These are phyloP conservation scores for Centrapalus pauciflorus DNA, from an alignment of 129 eudicot species.

Conservation along the genomic window DNA sequence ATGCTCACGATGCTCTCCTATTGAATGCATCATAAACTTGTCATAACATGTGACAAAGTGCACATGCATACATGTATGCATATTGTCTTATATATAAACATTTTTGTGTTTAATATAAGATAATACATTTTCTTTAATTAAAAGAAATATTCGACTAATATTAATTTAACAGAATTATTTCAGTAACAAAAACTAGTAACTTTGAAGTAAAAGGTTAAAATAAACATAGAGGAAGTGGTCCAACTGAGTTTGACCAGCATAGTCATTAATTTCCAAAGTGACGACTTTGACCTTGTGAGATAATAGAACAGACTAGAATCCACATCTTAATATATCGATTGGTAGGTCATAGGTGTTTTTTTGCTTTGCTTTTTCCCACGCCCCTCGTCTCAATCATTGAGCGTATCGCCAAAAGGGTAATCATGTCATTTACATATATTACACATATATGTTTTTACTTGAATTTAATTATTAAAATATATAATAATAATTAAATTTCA, in stretches of 20 bases:
- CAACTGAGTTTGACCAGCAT: conserved; percentile 3
- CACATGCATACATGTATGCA: too few species aligned
- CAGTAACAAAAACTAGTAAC: too few species aligned
- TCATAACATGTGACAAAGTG: not conserved
- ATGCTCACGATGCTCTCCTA: conserved; percentile 76
- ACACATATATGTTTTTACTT: too few species aligned
- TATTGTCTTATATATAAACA: too few species aligned
- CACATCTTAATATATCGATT: conserved; percentile 1
- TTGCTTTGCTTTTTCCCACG: conserved; percentile 4
- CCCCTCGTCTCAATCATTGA: conserved; percentile 6
- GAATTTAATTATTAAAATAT: not conserved
- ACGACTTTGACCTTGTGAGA: conserved; percentile 15
- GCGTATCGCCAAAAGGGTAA: not conserved
- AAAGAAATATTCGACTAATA: too few species aligned
- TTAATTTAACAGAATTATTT: too few species aligned
- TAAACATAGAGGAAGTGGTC: conserved; percentile 5
- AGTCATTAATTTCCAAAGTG: conserved; percentile 8
- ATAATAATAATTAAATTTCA: not conserved
- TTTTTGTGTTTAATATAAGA: too few species aligned
- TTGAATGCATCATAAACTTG: not conserved
- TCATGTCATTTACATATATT: not conserved
- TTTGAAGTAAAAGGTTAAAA: too few species aligned
- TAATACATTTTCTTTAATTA: too few species aligned
- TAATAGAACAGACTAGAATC: conserved; percentile 20
- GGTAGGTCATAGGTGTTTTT: conserved; percentile 23